These are phyloP conservation scores for Diaporthe sp. DNA, from an alignment of 2,329 filamentous ascomycete species.

Conservation along the genomic window DNA sequence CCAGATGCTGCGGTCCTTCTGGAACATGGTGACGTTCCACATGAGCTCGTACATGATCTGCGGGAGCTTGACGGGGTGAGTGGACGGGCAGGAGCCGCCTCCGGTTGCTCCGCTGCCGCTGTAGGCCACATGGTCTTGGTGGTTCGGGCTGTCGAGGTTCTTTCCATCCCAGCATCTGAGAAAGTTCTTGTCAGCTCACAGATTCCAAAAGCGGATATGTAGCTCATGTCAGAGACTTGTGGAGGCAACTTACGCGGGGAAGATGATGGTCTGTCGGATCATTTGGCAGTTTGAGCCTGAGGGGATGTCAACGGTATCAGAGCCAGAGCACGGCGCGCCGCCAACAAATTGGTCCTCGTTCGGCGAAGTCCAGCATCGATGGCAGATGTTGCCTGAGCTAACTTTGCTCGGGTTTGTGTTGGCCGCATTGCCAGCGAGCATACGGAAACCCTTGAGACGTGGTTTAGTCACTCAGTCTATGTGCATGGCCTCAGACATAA, in stretches of 20 bases:
- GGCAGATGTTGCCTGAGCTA: constrained; percentile 57
- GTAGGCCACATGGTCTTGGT: constrained; percentile 59
- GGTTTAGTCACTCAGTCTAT: not conserved
- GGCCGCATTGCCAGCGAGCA: constrained; percentile 59
- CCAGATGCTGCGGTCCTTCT: constrained; percentile 54
- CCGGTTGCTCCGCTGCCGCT: constrained; percentile 58
- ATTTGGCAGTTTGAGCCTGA: constrained; percentile 60
- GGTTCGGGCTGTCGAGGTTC: constrained; percentile 40
- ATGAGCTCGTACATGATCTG: constrained; percentile 64
- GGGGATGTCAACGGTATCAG: constrained; percentile 64
- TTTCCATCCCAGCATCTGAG: constrained; percentile 34
- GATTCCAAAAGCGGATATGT: constrained; percentile 38
- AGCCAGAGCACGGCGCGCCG: constrained; percentile 61
- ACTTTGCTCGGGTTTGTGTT: constrained; percentile 56
- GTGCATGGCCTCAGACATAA: too few relatives aligned
- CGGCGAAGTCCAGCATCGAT: constrained; percentile 60
- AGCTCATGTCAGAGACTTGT: not conserved
- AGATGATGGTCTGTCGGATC: constrained; percentile 66
- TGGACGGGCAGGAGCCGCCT: constrained; percentile 60
- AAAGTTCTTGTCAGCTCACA: constrained; percentile 45
- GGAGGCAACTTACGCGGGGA: constrained; percentile 50
- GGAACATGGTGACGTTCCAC: constrained; percentile 58
- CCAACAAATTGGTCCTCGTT: constrained; percentile 62
- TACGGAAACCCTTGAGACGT: constrained; percentile 56
- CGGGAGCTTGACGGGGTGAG: constrained; percentile 60